Conservation (phyloP, 805 yeast genomes). For the Yarrowia sp. region DNA sequence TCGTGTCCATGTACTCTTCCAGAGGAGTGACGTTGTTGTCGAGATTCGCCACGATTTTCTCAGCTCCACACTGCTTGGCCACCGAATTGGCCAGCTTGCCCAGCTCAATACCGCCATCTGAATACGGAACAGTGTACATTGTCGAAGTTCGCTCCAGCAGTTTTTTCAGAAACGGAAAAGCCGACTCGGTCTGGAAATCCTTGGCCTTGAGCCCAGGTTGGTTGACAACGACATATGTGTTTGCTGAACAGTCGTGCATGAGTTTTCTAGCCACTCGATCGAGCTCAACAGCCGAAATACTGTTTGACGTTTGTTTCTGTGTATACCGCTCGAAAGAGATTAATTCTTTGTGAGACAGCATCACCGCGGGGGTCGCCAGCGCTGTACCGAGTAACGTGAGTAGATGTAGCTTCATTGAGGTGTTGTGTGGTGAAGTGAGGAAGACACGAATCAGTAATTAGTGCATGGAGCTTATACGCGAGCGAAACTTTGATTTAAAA, state of each 20-base stretch:
- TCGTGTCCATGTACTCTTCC: slow-evolving; percentile 25
- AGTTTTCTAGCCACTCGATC: slow-evolving; percentile 33
- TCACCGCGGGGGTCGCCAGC: slow-evolving; percentile 16
- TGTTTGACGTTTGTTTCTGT: not conserved
- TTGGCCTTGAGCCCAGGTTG: slow-evolving; percentile 52
- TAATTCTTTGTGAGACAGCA: slow-evolving; percentile 9
- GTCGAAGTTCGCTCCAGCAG: slow-evolving; percentile 32
- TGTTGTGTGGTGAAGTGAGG: not conserved
- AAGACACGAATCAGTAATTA: not conserved
- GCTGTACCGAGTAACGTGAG: not conserved
- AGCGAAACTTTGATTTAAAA: too few species aligned
- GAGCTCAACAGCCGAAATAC: slow-evolving; percentile 14
- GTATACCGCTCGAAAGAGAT: not conserved
- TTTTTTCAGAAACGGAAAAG: slow-evolving; percentile 29
- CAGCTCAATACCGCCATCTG: slow-evolving; percentile 41
- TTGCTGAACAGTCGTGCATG: slow-evolving; percentile 47
- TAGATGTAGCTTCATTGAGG: slow-evolving; percentile 1
- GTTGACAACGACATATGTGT: slow-evolving; percentile 53
- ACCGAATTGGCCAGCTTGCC: slow-evolving; percentile 45
- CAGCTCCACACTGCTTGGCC: slow-evolving; percentile 50
- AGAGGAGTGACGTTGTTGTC: slow-evolving; percentile 40
- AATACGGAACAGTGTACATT: slow-evolving; percentile 34
- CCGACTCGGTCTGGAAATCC: slow-evolving; percentile 44
- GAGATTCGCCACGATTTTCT: slow-evolving; percentile 42
- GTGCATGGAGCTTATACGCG: not conserved